A percentile compares a stretch with the other conserved stretches of the same genome.
Evolutionary conservation across 768 basidiomycete genomes (phyloP).

Genomic region (Plicaturopsis crispa): DNA sequence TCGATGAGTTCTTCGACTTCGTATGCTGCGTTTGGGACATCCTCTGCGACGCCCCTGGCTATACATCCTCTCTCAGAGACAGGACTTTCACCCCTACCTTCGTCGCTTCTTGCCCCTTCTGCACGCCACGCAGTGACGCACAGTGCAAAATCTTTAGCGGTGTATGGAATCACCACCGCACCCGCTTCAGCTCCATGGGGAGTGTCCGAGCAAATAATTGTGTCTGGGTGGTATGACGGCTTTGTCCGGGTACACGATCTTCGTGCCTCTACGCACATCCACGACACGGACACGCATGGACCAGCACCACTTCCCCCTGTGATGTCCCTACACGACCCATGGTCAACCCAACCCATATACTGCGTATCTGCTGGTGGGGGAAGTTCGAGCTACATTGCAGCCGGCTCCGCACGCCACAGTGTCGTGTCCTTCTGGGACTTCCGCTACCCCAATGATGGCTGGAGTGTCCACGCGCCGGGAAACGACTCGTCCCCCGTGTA

Average conservation of each 20-base stretch:
- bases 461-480: constrained; percentile 76
- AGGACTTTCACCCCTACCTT: constrained; percentile 38
- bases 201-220: constrained; percentile 58
- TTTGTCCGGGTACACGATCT: constrained; percentile 69
- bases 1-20: constrained; percentile 41
- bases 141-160: constrained; percentile 46
- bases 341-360: constrained; percentile 70
- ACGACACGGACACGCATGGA: constrained; percentile 8
- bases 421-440: constrained; percentile 82
- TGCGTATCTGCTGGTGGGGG: constrained; percentile 72
- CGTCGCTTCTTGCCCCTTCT: constrained; percentile 37
- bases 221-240: constrained; percentile 83
- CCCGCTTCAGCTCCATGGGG: constrained; percentile 64
- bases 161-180: constrained; percentile 62
- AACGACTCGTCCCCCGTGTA: constrained; percentile 80
- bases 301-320: constrained; percentile 44
- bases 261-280: constrained; percentile 30
- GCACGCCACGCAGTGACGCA: constrained; percentile 13
- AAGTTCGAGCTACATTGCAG: constrained; percentile 54
- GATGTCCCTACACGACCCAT: constrained; percentile 56
- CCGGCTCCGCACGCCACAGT: constrained; percentile 70
- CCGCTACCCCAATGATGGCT: constrained; percentile 51
- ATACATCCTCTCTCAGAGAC: constrained; percentile 46
- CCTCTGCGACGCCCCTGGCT: constrained; percentile 50
- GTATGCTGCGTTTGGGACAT: constrained; percentile 63